These are phyloP conservation scores for Penicillium sclerotigenum DNA, from an alignment of 2,329 filamentous ascomycete genomes.

Conservation along the genomic window DNA sequence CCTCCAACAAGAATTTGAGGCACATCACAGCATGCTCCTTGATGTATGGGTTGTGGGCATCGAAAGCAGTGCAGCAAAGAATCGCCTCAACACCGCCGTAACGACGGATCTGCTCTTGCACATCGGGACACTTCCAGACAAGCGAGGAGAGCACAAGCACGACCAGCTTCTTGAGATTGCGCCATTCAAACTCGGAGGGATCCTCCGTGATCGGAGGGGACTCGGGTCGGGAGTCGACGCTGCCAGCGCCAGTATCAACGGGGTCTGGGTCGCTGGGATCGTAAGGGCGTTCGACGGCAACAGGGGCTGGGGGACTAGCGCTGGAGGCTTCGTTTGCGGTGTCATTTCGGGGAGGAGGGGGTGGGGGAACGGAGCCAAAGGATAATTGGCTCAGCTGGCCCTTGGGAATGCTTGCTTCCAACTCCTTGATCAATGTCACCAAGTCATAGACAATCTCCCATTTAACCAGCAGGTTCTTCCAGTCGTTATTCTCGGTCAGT, in stretches of 20 bases:
- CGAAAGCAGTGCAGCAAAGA: constrained; percentile 83
- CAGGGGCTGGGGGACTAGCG: constrained; percentile 37
- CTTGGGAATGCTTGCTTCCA: constrained; percentile 84
- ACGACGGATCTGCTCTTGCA: constrained; percentile 82
- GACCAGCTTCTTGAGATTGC: constrained; percentile 87
- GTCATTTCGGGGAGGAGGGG: constrained; percentile 28
- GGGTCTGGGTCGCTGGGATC: constrained; percentile 46
- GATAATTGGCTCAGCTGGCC: constrained; percentile 58
- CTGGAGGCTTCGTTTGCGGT: constrained; percentile 31
- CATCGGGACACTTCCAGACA: constrained; percentile 78
- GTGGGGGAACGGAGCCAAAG: constrained; percentile 26
- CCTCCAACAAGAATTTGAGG: constrained; percentile 66
- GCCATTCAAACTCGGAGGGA: constrained; percentile 67
- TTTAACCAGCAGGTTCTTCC: constrained; percentile 79
- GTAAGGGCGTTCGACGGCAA: constrained; percentile 64
- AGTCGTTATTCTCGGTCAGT: constrained; percentile 77
- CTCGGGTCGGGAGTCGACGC: constrained; percentile 45
- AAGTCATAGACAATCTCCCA: constrained; percentile 92
- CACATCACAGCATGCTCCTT: constrained; percentile 87
- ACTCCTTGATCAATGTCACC: constrained; percentile 77
- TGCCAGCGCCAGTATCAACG: constrained; percentile 37
- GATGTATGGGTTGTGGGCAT: constrained; percentile 91
- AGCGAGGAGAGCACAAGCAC: constrained; percentile 86
- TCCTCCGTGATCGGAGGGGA: constrained; percentile 56
- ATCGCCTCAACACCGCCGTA: constrained; percentile 84